phyloP scores from a whole-genome alignment of 495 filamentous ascomycete genomes.

The Penicillium soppii region DNA sequence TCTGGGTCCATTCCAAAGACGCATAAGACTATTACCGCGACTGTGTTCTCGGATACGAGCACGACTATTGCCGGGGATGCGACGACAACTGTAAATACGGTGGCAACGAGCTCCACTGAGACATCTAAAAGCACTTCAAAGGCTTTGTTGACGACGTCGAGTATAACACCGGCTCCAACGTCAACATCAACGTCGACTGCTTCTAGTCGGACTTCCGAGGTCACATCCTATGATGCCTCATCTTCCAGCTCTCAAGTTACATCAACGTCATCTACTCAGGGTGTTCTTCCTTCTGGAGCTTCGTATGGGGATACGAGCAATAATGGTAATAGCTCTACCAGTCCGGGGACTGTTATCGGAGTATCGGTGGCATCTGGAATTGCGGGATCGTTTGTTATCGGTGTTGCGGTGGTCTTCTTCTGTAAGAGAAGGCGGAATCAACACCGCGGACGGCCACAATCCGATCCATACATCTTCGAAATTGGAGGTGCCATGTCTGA shows the following conservation, averaged over 20 bases:
- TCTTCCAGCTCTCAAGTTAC: background rate
- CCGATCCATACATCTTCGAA: slow-evolving; percentile 37
- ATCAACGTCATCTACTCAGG: background rate
- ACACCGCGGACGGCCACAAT: slow-evolving; percentile 2
- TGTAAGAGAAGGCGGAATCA: slow-evolving; percentile 31
- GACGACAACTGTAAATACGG: slow-evolving; percentile 2
- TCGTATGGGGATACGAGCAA: slow-evolving; percentile 5
- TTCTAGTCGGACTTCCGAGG: background rate
- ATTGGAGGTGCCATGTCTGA: slow-evolving; percentile 46
- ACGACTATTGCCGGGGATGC: slow-evolving; percentile 20
- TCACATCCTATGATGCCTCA: background rate
- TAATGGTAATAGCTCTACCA: slow-evolving; percentile 20
- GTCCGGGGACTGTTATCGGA: slow-evolving; percentile 39
- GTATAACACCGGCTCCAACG: background rate
- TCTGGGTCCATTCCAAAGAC: slow-evolving; percentile 54
- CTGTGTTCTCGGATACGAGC: slow-evolving; percentile 40
- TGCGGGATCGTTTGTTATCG: slow-evolving; percentile 40
- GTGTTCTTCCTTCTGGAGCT: background rate
- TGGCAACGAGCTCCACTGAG: slow-evolving; percentile 5
- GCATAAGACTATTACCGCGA: slow-evolving; percentile 60
- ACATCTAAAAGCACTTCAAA: slow-evolving; percentile 1
- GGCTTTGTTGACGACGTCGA: background rate
- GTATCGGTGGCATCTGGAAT: slow-evolving; percentile 43
- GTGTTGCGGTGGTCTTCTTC: slow-evolving; percentile 35
- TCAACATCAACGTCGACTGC: slow-evolving; percentile 3